Percentiles rank a stretch among this genome's conserved stretches.
These are phyloP conservation scores for Debaryomyces coudertii DNA, from an alignment of 1,139 yeast genomes.

Conservation along the genomic window DNA sequence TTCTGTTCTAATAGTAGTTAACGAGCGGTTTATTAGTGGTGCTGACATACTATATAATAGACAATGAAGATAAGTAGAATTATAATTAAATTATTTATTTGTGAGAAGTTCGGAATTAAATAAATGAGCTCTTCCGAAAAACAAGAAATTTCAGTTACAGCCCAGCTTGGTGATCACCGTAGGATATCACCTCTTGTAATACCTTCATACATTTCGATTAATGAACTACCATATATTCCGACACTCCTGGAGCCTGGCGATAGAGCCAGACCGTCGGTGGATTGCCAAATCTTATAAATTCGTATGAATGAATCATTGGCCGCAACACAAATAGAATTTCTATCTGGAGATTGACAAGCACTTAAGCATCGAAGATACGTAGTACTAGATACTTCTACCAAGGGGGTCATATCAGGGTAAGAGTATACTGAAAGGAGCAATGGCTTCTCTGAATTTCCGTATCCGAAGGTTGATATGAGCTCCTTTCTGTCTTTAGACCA, in stretches of 20 bases:
- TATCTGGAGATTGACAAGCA: slow-evolving; percentile 68
- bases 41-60: slow-evolving; percentile 39
- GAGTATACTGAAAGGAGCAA: slow-evolving; percentile 57
- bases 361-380: slow-evolving; percentile 62
- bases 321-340: slow-evolving; percentile 65
- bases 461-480: slow-evolving; percentile 80
- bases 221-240: slow-evolving; percentile 55
- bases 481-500: slow-evolving; percentile 74
- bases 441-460: slow-evolving; percentile 55
- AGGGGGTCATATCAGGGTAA: slow-evolving; percentile 63
- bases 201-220: slow-evolving; percentile 64
- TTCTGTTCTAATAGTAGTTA: slow-evolving; percentile 75
- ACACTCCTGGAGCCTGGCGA: slow-evolving; percentile 38
- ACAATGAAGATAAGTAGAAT: neutral
- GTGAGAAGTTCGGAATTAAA: neutral
- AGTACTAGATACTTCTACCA: slow-evolving; percentile 54
- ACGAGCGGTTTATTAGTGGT: slow-evolving; percentile 75
- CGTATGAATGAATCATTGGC: slow-evolving; percentile 77
- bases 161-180: slow-evolving; percentile 20
- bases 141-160: neutral
- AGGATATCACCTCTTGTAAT: slow-evolving; percentile 26
- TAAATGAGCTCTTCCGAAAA: neutral
- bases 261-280: slow-evolving; percentile 19
- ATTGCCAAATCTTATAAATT: slow-evolving; percentile 70
- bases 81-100: neutral